phyloP scores from a whole-genome alignment of 1,139 yeast species.

The Saccharomycopsis phalli region DNA sequence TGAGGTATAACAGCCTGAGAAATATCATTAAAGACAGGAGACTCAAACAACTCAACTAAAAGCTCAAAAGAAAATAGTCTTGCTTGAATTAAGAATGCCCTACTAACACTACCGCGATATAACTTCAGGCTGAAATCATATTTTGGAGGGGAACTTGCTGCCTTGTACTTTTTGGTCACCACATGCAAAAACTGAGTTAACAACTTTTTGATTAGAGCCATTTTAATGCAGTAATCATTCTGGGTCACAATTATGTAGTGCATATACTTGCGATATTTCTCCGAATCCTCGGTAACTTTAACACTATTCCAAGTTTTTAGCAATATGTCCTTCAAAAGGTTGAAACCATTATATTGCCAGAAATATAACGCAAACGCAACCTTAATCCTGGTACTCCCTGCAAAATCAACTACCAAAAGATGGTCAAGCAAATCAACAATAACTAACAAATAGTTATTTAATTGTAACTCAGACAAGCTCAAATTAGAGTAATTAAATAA shows the following conservation, averaged over 20 bases:
- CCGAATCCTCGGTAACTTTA: conserved; percentile 23
- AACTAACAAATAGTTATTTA: conserved; percentile 26
- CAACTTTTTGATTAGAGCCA: conserved; percentile 6
- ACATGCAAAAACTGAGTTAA: conserved; percentile 15
- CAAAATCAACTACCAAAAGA: conserved; percentile 25
- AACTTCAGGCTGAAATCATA: conserved; percentile 1
- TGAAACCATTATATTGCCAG: conserved; percentile 40
- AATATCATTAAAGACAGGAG: conserved; percentile 21
- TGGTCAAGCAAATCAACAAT: conserved; percentile 25
- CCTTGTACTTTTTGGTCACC: conserved; percentile 32
- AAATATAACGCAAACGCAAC: conserved; percentile 36
- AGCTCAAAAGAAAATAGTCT: conserved; percentile 34
- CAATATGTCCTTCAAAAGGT: conserved; percentile 24
- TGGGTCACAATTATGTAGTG: conserved; percentile 26
- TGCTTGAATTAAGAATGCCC: conserved; percentile 33
- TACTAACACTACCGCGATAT: not conserved
- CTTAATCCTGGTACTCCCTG: conserved; percentile 27
- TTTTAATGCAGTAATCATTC: conserved; percentile 12
- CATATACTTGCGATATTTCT: conserved; percentile 22
- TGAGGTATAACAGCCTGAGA: conserved; percentile 21
- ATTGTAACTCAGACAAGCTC: not conserved
- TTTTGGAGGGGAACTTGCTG: conserved; percentile 22
- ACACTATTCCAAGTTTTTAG: conserved; percentile 23
- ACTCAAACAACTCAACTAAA: conserved; percentile 25
- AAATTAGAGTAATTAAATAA: conserved; percentile 19